A percentile compares a stretch with the other conserved stretches of the same genome.
Evolutionary conservation across 2,329 filamentous ascomycete genomes (phyloP).

Genomic region (Penicillium capsulatum): DNA sequence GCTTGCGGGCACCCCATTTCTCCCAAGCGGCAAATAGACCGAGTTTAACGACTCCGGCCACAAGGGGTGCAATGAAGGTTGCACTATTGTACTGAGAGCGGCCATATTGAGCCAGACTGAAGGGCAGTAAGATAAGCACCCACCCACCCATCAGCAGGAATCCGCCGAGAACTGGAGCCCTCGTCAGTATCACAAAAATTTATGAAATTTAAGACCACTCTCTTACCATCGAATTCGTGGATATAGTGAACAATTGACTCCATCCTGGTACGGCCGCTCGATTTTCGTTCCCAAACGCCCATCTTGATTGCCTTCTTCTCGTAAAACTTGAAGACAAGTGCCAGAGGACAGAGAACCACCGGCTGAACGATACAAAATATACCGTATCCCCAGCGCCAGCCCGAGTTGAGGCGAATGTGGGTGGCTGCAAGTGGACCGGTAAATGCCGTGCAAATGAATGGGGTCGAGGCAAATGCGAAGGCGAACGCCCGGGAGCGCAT

Average conservation of each 20-base stretch:
- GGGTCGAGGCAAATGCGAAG: conserved; percentile 56
- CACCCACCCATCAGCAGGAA: conserved; percentile 28
- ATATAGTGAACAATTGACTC: conserved; percentile 53
- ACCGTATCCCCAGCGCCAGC: conserved; percentile 42
- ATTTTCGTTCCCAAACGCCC: conserved; percentile 48
- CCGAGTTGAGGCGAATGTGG: conserved; percentile 47
- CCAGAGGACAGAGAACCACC: conserved; percentile 52
- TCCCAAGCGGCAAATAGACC: conserved; percentile 22
- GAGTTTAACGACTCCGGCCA: conserved; percentile 15
- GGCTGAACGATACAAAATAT: conserved; percentile 59
- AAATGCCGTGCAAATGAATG: conserved; percentile 60
- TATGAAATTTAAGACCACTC: neutral
- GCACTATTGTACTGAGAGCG: conserved; percentile 23
- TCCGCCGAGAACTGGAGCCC: conserved; percentile 24
- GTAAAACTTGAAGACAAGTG: conserved; percentile 53
- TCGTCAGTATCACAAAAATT: conserved; percentile 1
- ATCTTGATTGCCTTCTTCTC: conserved; percentile 54
- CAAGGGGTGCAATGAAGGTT: conserved; percentile 21
- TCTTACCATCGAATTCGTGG: conserved; percentile 59
- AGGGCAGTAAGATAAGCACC: conserved; percentile 28
- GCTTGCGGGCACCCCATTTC: conserved; percentile 18
- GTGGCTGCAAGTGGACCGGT: conserved; percentile 52
- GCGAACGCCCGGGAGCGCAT: conserved; percentile 59
- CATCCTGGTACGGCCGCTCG: conserved; percentile 44
- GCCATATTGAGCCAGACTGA: conserved; percentile 25